These are phyloP conservation scores for Xylariaceae sp. DNA, from an alignment of 2,329 filamentous ascomycete species.

Conservation along the genomic window DNA sequence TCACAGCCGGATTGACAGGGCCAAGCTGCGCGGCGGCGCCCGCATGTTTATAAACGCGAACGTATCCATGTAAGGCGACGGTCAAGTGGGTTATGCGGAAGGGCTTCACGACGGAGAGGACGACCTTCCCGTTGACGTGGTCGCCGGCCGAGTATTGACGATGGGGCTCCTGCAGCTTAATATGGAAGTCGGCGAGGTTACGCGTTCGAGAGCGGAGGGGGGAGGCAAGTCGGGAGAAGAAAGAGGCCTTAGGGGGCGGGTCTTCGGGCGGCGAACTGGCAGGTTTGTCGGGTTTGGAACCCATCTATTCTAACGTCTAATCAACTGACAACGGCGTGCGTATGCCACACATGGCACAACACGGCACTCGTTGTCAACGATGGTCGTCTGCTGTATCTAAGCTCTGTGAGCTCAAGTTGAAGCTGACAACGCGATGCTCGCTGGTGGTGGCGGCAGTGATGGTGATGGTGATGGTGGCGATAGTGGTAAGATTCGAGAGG, in stretches of 20 bases:
- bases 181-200: constrained; percentile 76
- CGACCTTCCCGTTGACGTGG: constrained; percentile 71
- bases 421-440: no score
- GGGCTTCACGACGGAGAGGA: constrained; percentile 73
- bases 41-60: constrained; percentile 75
- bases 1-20: constrained; percentile 45
- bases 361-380: constrained; percentile 23
- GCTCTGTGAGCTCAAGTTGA: no score
- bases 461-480: no score
- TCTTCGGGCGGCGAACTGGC: constrained; percentile 44
- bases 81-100: constrained; percentile 79
- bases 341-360: constrained; percentile 38
- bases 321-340: constrained; percentile 29
- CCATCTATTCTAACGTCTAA: constrained; percentile 47
- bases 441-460: no score
- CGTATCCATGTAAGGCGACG: constrained; percentile 76
- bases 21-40: constrained; percentile 56
- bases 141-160: constrained; percentile 77
- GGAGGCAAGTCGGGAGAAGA: constrained; percentile 57
- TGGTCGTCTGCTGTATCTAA: constrained; percentile 4
- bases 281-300: constrained; percentile 46
- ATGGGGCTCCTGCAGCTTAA: constrained; percentile 76
- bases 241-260: constrained; percentile 45
- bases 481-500: background rate
- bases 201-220: constrained; percentile 59